Conservation (phyloP, 345 rosid species). For the Lumnitzera racemosa region DNA sequence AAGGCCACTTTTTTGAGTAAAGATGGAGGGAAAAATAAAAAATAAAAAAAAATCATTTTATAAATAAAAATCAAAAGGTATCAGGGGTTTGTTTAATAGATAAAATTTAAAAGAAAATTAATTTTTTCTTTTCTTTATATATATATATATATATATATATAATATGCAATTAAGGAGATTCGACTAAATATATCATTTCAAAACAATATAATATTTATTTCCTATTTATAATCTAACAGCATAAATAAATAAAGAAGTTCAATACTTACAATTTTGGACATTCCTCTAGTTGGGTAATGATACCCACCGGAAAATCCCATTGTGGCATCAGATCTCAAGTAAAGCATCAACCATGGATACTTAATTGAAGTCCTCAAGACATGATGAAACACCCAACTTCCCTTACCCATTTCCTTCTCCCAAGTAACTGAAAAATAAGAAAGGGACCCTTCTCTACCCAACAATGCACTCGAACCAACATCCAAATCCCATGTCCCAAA, state of each 20-base stretch:
- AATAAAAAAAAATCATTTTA: too few relatives aligned
- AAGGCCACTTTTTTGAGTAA: too few relatives aligned
- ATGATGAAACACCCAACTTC: slow-evolving; percentile 70
- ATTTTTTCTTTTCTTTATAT: too few relatives aligned
- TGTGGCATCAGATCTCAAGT: slow-evolving; percentile 85
- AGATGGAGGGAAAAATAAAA: too few relatives aligned
- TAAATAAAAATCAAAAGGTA: too few relatives aligned
- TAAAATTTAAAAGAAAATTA: neutral
- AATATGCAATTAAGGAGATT: too few relatives aligned
- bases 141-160: too few relatives aligned
- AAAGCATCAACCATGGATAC: slow-evolving; percentile 89
- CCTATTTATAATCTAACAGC: too few relatives aligned
- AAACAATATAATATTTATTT: too few relatives aligned
- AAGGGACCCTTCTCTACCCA: slow-evolving; percentile 2
- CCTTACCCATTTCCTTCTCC: slow-evolving; percentile 64
- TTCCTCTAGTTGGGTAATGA: slow-evolving; percentile 72
- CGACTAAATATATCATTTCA: too few relatives aligned
- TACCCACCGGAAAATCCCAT: slow-evolving; percentile 72
- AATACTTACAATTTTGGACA: slow-evolving; percentile 51
- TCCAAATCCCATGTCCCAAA: slow-evolving; percentile 68
- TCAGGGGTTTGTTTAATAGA: too few relatives aligned
- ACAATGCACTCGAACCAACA: slow-evolving; percentile 3
- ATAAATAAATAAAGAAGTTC: too few relatives aligned
- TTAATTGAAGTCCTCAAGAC: slow-evolving; percentile 53
- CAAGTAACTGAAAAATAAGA: slow-evolving; percentile 60